A percentile compares a stretch with the other conserved stretches of the same genome.
Evolutionary conservation across 805 yeast genomes (phyloP).

Genomic region (Dipodascus albidus): DNA sequence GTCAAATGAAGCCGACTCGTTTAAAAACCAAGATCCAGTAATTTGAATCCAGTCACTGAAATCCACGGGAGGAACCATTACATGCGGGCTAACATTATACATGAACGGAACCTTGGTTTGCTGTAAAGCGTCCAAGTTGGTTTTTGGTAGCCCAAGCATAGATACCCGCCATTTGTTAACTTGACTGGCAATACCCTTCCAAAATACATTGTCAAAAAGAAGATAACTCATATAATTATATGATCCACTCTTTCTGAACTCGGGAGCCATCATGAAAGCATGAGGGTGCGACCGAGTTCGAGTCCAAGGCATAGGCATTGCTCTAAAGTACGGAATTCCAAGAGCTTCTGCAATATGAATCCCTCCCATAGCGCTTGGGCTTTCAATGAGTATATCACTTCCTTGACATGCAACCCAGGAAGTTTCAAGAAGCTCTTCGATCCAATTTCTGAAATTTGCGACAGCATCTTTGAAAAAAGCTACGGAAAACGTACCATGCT

Average conservation of each 20-base stretch:
- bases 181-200: slow-evolving; percentile 89
- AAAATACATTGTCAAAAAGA: slow-evolving; percentile 81
- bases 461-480: slow-evolving; percentile 77
- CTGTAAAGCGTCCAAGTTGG: slow-evolving; percentile 58
- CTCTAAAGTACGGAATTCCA: slow-evolving; percentile 81
- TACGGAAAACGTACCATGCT: slow-evolving; percentile 79
- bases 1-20: slow-evolving; percentile 44
- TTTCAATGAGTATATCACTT: slow-evolving; percentile 76
- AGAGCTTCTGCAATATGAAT: slow-evolving; percentile 90
- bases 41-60: slow-evolving; percentile 93
- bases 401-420: slow-evolving; percentile 86
- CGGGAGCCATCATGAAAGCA: slow-evolving; percentile 85
- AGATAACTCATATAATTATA: slow-evolving; percentile 89
- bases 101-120: slow-evolving; percentile 78
- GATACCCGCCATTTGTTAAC: slow-evolving; percentile 80
- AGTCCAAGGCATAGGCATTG: slow-evolving; percentile 99
- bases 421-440: slow-evolving; percentile 52
- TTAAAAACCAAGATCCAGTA: slow-evolving; percentile 91
- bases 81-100: slow-evolving; percentile 78
- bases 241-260: slow-evolving; percentile 83
- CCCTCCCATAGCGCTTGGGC: slow-evolving; percentile 96
- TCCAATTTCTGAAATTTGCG: slow-evolving; percentile 71
- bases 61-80: slow-evolving; percentile 87
- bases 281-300: slow-evolving; percentile 92
- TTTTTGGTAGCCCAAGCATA: slow-evolving; percentile 50